Conservation (phyloP, 768 basidiomycete species). For the Panellus pusillus region DNA sequence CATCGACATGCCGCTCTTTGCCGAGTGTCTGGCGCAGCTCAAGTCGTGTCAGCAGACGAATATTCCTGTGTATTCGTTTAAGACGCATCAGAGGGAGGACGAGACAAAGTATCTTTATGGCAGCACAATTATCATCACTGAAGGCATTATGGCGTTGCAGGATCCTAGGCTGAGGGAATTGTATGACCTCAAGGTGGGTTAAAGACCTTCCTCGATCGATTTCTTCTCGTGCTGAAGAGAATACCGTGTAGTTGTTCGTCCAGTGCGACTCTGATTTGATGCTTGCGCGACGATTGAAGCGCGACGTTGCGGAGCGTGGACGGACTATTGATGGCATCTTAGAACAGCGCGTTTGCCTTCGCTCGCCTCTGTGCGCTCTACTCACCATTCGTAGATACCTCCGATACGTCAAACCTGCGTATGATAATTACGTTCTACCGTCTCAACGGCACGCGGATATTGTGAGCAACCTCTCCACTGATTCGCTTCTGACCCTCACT, state of each 20-base stretch:
- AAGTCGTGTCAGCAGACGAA: slow-evolving; percentile 82
- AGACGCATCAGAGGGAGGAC: slow-evolving; percentile 77
- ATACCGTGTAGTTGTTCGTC: slow-evolving; percentile 65
- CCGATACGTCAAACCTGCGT: slow-evolving; percentile 92
- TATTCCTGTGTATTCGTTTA: slow-evolving; percentile 94
- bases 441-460: slow-evolving; percentile 89
- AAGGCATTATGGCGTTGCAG: slow-evolving; percentile 89
- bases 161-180: slow-evolving; percentile 75
- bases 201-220: neutral
- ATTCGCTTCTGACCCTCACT: neutral
- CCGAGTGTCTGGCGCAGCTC: slow-evolving; percentile 81
- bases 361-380: neutral
- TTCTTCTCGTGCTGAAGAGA: neutral
- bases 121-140: slow-evolving; percentile 89
- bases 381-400: slow-evolving; percentile 60
- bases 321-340: slow-evolving; percentile 84
- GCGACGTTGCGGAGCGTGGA: slow-evolving; percentile 88
- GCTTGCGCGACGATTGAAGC: slow-evolving; percentile 88
- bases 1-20: slow-evolving; percentile 88
- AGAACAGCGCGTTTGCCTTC: slow-evolving; percentile 64
- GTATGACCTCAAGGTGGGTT: slow-evolving; percentile 85
- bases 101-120: slow-evolving; percentile 91
- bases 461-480: slow-evolving; percentile 39
- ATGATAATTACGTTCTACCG: slow-evolving; percentile 91
- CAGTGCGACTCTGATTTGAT: slow-evolving; percentile 96